Evolutionary conservation across 495 filamentous ascomycete species (phyloP), one percentile per base, ranked within the genome.

Genomic region (Penicillium ochrochloron): DNA sequence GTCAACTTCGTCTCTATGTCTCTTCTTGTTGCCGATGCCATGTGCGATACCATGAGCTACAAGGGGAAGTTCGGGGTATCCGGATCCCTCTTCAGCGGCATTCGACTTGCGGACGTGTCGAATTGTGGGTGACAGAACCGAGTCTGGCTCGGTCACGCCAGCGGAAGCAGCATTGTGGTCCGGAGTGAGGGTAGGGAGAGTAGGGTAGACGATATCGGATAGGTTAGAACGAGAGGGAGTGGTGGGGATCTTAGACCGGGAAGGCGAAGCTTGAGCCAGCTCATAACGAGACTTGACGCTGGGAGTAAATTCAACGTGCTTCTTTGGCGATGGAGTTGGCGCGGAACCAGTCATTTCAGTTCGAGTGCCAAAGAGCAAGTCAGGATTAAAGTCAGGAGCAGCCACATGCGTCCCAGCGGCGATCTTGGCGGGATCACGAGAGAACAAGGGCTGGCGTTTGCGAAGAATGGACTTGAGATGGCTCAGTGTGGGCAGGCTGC

Each of bases 21-120:
- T 83, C 78, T 92, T 92, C 80, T 93, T 92, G 77, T 90, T 92
- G 4, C 76, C 70, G 70, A 93, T 86, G 35, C 90, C 90, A 70
- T 92, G 90, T 10, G 88, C 84, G 54, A 90, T 86, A 35, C 90
- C 90, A 68, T 92, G 89, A 6, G 88, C 82, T 35, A 90, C 79
- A 12, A 84, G 77, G 0, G 74, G 72, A 42, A 83, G 70, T 7
- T 78, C 75, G 9, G 74, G 70, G 56, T 73, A 62, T n/a, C 56
- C 55, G 54, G 66, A 21, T 27, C 57, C 27, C 29, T 65, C 60
- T 4, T 57, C 41, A 12, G 57, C 42, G 1, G 37, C 66, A 19
- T 67, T 68, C 1, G 80, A 80, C 5, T 70, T 68, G 41, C 75
- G 76, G 29, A 80, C 73, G n/a, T 73, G 73, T 15, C 76, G 78